Evolutionary conservation across 331 rosid genomes (phyloP), one percentile per base, ranked within the genome.

Genomic region (Telfairia occidentalis): DNA sequence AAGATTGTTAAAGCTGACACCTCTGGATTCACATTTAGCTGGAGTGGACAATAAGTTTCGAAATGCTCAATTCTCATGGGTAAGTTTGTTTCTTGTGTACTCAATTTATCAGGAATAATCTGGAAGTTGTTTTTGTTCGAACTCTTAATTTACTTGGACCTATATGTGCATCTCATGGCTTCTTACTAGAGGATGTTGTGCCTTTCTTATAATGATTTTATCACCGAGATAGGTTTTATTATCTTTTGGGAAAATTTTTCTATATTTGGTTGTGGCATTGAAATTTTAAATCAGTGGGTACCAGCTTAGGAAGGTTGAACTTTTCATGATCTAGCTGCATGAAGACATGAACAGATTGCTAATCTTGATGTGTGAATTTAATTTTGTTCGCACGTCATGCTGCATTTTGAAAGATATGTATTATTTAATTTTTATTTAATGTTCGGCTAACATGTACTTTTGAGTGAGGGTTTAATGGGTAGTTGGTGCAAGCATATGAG

Each of bases 21-120:
- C 99, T 77, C 81, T 95, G 79, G 97, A 95, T 87, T 89, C 99
- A 2, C 97, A 95, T 81, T 78, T 86, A 69, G 99, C 99, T 43
- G 99, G 99, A 76, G 82, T 21, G 0, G 84, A 95, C 60, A 95
- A 95, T 43, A 95, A 89, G 77, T 92, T 95, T 75, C 97, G 87
- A 18, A 92, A 87, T 42, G 97, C 97, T 53, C 99, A 95, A 84
- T 95, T 95, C 83, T 95, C 99, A 0, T 95, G 99, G 99, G 99
- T 91, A 78, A 79, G 90, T 79, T 38, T 54, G 88, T 79, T 45
- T 43, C 77, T 71, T 55, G 53, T 81, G 16, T 24, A 26, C 55
- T 48, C 43, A 16, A 15, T 42, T 35, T 58, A 26, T 74, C 48
- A 21, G 23, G 23, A 35, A 10, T 19, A 5, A 0, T 32, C 21